phyloP scores from a whole-genome alignment of 805 yeast genomes.

The Yarrowia sp. region DNA sequence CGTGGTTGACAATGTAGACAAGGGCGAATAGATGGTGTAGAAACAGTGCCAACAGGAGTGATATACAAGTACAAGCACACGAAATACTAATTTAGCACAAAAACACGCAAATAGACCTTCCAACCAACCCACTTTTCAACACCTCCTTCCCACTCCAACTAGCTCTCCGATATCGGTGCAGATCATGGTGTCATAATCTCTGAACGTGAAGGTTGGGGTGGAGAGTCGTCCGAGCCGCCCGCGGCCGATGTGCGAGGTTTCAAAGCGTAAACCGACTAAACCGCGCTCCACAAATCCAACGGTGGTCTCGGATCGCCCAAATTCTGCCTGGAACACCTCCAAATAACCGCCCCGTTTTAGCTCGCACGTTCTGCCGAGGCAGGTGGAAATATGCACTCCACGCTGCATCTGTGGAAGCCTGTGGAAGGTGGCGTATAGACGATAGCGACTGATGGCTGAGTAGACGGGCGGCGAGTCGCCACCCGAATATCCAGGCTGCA shows the following conservation, averaged over 20 bases:
- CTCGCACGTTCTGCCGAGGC: constrained; percentile 1
- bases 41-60: too few species aligned
- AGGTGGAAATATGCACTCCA: constrained; percentile 17
- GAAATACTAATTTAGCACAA: too few species aligned
- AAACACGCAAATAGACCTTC: not conserved
- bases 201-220: constrained; percentile 10
- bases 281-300: not conserved
- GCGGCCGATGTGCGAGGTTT: not conserved
- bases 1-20: too few species aligned
- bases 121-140: not conserved
- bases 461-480: too few species aligned
- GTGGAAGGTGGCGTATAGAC: not conserved
- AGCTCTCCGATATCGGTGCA: constrained; percentile 10
- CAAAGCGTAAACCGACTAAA: too few species aligned
- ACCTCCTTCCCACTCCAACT: too few species aligned
- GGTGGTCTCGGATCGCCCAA: not conserved
- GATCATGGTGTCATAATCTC: constrained; percentile 24
- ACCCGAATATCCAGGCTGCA: too few species aligned
- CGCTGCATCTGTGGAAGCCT: not conserved
- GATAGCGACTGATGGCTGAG: too few species aligned
- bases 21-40: too few species aligned
- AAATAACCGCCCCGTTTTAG: not conserved
- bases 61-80: too few species aligned
- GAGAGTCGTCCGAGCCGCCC: not conserved
- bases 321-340: not conserved